Evolutionary conservation across 345 rosid species (phyloP).

Genomic region (Lagerstroemia speciosa): DNA sequence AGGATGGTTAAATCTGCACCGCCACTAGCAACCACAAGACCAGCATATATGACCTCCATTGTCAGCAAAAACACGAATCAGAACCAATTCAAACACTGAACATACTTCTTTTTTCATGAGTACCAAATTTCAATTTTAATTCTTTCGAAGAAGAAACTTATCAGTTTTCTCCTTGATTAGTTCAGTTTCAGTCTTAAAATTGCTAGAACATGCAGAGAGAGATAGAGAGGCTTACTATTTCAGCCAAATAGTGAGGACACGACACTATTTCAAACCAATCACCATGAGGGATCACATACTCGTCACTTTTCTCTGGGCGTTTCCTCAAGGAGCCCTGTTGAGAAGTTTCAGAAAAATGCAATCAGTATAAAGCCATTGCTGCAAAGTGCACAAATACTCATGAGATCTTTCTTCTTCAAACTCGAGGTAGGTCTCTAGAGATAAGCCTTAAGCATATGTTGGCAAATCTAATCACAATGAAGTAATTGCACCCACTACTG

Average conservation of each 20-base stretch:
- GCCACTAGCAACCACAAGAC: conserved; percentile 68
- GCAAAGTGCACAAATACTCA: background rate
- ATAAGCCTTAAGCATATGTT: background rate
- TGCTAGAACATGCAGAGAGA: conserved; percentile 1
- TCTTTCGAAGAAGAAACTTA: background rate
- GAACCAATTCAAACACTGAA: background rate
- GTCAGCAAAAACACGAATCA: background rate
- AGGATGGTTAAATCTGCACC: conserved; percentile 55
- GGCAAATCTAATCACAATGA: background rate
- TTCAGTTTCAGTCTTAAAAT: background rate
- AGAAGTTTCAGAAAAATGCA: conserved; percentile 1
- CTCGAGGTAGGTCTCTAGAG: background rate
- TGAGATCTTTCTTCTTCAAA: background rate
- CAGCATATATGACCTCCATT: conserved; percentile 54
- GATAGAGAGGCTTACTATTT: conserved; percentile 41
- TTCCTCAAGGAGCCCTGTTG: conserved; percentile 49
- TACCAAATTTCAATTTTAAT: background rate
- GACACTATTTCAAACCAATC: conserved; percentile 84
- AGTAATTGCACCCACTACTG: background rate
- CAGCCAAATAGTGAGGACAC: conserved; percentile 68
- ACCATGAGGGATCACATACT: conserved; percentile 52
- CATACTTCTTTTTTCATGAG: background rate
- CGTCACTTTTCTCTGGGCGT: conserved; percentile 20
- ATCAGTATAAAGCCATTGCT: background rate
- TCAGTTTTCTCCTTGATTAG: background rate